Base-by-base conservation (phyloP, 139 green algal genomes). In the Tetraselmis chui region DNA sequence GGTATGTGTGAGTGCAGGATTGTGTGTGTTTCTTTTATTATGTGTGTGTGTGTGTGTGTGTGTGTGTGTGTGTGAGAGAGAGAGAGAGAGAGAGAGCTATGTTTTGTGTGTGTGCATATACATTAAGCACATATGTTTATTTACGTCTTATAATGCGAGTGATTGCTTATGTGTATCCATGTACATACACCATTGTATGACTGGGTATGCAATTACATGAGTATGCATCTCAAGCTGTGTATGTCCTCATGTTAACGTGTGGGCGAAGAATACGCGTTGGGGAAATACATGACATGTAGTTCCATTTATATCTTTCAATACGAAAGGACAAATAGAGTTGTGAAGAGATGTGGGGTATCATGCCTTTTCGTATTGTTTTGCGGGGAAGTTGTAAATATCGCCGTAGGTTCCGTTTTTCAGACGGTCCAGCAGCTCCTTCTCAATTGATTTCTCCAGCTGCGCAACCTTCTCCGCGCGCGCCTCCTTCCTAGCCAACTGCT, bases 311-410 rank as follows among this genome's bases (percentile, higher is more conserved):
- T 25, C 29, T 25, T 25, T 25, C 5, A 31, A 27, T n/a, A 31
- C 5, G 25, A 25, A 78, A 23, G 5, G 26, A 26, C 23, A 11
- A 78, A 27, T 27, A 22, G 29, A 11, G 25, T 32, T 2, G 76
- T 67, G 5, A 28, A 28, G 22, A 79, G 23, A n/a, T 1, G 22
- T 78, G 83, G 59, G 26, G 58, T 27, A 2, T 45, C 29, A 29
- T 79, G 91, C 94, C 87, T 95, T 95, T 27, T 97, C 89, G 85
- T 98, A 99, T 83, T 97, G 86, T 76, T 92, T 89, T 59, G 91
- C 86, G 31, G 95, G 95, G 88, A 99, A 98, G 91, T 99, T 99
- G 89, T 99, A 99, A 82, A 99, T 99, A 88, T 99, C 96, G 25
- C 95, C 94, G 82, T 99, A 99, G 0, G 95, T 98, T n/a, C 97